Base-by-base conservation (phyloP, 352 stramenopile genomes). In the Phytophthora fragariae region DNA sequence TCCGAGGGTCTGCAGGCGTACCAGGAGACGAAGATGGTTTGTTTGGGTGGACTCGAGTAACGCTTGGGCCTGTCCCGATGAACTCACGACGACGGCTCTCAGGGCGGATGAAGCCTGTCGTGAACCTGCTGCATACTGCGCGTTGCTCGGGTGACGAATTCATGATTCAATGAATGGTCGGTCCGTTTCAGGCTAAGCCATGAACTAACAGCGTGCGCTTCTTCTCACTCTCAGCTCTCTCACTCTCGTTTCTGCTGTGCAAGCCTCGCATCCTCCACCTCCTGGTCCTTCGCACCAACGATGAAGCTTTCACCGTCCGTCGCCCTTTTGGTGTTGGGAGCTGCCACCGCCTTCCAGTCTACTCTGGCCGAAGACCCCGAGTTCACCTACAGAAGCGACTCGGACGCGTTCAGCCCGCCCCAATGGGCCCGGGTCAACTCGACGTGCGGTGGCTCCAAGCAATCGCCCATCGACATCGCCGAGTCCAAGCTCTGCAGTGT, bases 11-110 rank as follows among this genome's bases (percentile, higher is more conserved):
- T 98, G n/a, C 86, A 95, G 14, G 97, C 99, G 81, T 99, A 99
- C 79, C 74, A 97, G 47, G 96, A 99, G 79, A 98, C 91, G 11
- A 99, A 99, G 77, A 98, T 99, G 77, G 80, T 99, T 44, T 85
- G 70, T 70, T 85, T 98, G 64, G 87, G 85, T 29, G 87, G 84
- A 0, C 61, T 92, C 53, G 66, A 87, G 52, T 62, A 64, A 50
- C 61, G 17, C 12, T 5, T 67, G 47, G 15, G 57, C 56, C 65
- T 65, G 57, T 71, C 64, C 57, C 27, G 7, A 57, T 55, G 33
- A 33, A 12, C 2, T 44, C 17, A 46, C 37, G 10, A 27, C 12
- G 37, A 46, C 46, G 15, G n/a, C 7, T 24, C 19, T 15, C 9
- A 27, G 10, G 19, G 19, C 12, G 41, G 2, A 10, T 53, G 46